These are phyloP conservation scores for Dryas alaskensis DNA, from an alignment of 306 rosid genomes.

Conservation along the genomic window DNA sequence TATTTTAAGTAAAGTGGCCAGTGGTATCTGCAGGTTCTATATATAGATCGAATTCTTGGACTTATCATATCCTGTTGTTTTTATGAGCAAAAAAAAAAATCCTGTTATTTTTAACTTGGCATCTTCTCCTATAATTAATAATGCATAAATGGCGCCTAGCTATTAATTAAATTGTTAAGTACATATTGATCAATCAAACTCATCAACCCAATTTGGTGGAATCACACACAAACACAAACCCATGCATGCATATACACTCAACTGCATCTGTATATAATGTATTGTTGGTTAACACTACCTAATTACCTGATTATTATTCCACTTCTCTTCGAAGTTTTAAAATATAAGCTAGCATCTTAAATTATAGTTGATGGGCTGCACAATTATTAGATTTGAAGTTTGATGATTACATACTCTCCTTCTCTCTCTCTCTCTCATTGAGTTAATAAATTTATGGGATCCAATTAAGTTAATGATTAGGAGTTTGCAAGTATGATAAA, in stretches of 20 bases:
- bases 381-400: slow-evolving; percentile 1
- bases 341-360: background rate
- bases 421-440: slow-evolving; percentile 12
- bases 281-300: too few relatives aligned
- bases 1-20: background rate
- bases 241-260: background rate
- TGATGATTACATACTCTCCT: slow-evolving; percentile 21
- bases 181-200: too few relatives aligned
- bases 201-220: background rate
- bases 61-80: background rate
- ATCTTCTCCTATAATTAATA: background rate
- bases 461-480: slow-evolving; percentile 49
- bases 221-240: background rate
- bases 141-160: background rate
- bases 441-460: slow-evolving; percentile 32
- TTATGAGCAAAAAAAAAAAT: too few relatives aligned
- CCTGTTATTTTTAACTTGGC: too few relatives aligned
- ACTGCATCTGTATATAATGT: too few relatives aligned
- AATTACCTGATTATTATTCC: background rate
- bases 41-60: slow-evolving; percentile 18
- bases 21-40: slow-evolving; percentile 16
- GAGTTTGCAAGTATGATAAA: slow-evolving; percentile 30
- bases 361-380: background rate
- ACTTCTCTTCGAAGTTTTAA: background rate
- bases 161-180: too few relatives aligned